Evolutionary conservation across 345 rosid genomes (phyloP).

Genomic region (Melastoma malabathricum): DNA sequence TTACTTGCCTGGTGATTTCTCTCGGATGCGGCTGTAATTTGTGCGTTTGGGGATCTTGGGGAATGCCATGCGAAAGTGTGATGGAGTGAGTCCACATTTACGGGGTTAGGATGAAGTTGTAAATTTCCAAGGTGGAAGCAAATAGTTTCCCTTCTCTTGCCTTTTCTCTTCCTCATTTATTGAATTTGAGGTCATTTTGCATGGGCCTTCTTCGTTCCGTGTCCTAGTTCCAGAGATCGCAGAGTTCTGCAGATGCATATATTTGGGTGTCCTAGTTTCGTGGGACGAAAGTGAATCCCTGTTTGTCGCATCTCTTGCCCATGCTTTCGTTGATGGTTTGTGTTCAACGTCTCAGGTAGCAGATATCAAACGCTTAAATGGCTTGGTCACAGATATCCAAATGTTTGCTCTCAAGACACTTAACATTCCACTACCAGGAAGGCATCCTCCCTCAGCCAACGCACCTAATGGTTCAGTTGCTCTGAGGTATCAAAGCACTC

Average conservation of each 20-base stretch:
- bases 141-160: too few species aligned
- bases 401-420: constrained; percentile 52
- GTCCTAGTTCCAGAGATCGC: too few species aligned
- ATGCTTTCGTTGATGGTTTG: not conserved
- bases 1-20: not conserved
- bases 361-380: constrained; percentile 45
- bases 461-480: constrained; percentile 18
- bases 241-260: too few species aligned
- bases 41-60: not conserved
- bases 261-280: too few species aligned
- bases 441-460: constrained; percentile 42
- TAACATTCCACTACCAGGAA: constrained; percentile 49
- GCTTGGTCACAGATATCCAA: constrained; percentile 63
- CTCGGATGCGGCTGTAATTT: not conserved
- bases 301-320: not conserved
- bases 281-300: not conserved
- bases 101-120: too few species aligned
- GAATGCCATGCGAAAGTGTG: too few species aligned
- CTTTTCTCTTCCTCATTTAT: too few species aligned
- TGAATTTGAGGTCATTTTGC: too few species aligned
- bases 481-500: constrained; percentile 14
- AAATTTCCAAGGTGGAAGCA: too few species aligned
- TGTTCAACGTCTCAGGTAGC: constrained; percentile 29
- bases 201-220: too few species aligned
- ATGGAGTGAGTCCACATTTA: too few species aligned